Conservation (phyloP, 2,329 filamentous ascomycete genomes). For the Grosmannia serpens region DNA sequence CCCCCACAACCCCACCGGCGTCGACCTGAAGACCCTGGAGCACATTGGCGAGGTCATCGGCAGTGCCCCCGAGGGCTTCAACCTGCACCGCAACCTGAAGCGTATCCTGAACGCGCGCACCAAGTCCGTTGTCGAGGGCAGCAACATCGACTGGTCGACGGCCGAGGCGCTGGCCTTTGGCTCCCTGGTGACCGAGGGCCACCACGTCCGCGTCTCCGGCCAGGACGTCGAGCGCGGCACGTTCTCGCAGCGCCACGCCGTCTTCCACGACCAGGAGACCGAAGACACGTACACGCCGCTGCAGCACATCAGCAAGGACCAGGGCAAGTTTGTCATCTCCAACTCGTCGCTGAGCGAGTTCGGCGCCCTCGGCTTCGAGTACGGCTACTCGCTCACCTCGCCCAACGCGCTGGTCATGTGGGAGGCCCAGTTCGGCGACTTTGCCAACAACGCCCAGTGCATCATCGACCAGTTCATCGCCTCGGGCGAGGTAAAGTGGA, state of each 20-base stretch:
- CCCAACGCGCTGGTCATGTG: conserved; percentile 97
- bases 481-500: conserved; percentile 96
- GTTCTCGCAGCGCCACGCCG: conserved; percentile 94
- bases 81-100: conserved; percentile 89
- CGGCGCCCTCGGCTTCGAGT: conserved; percentile 84
- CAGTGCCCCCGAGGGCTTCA: conserved; percentile 70
- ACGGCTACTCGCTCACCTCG: conserved; percentile 94
- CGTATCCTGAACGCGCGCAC: conserved; percentile 83
- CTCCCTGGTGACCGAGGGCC: conserved; percentile 78
- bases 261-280: conserved; percentile 93
- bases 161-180: conserved; percentile 94
- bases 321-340: conserved; percentile 90
- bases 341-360: conserved; percentile 78
- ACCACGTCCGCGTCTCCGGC: conserved; percentile 94
- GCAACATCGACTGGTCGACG: conserved; percentile 95
- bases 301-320: conserved; percentile 77
- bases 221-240: conserved; percentile 99
- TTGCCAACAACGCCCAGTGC: conserved; percentile 98
- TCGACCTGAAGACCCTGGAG: conserved; percentile 60
- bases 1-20: conserved; percentile 78
- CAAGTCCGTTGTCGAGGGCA: conserved; percentile 84
- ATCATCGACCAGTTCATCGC: conserved; percentile 99
- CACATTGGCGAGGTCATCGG: conserved; percentile 77
- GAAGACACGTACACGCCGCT: conserved; percentile 90
- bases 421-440: conserved; percentile 99